A percentile compares a stretch with the other conserved stretches of the same genome.
Conservation (phyloP, 2,329 filamentous ascomycete species). For the Colletotrichum australisinense region DNA sequence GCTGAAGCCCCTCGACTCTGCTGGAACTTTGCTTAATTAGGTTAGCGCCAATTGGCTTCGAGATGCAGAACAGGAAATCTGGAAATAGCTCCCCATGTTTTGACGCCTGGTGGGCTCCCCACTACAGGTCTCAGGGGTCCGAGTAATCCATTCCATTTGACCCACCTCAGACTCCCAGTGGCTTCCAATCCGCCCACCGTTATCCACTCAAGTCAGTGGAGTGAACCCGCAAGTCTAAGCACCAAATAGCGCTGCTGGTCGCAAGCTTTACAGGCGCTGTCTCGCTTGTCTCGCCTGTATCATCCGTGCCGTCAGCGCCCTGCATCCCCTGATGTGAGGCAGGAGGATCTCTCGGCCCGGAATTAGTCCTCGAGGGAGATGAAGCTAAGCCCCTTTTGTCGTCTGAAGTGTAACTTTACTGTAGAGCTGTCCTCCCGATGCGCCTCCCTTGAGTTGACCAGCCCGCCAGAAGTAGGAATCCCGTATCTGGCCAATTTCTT, state of each 20-base stretch:
- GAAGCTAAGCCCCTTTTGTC: conserved; percentile 34
- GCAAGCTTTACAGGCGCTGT: conserved; percentile 22
- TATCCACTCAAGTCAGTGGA: conserved; percentile 2
- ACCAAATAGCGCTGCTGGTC: conserved; percentile 17
- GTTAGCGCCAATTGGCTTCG: not conserved
- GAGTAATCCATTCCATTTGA: not conserved
- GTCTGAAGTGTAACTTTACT: conserved; percentile 18
- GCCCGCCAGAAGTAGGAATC: conserved; percentile 23
- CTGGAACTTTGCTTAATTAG: not conserved
- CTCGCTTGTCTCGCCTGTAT: conserved; percentile 15
- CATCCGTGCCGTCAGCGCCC: conserved; percentile 12
- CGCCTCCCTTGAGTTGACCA: conserved; percentile 33
- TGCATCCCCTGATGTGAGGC: conserved; percentile 13
- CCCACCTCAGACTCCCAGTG: not conserved
- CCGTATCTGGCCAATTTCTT: conserved; percentile 35
- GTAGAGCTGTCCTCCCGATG: conserved; percentile 33
- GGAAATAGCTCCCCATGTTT: conserved; percentile 19
- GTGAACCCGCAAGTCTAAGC: conserved; percentile 9
- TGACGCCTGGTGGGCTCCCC: conserved; percentile 2
- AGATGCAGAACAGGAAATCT: not conserved
- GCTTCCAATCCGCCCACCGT: not conserved
- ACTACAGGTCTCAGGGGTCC: conserved; percentile 28
- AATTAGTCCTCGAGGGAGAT: conserved; percentile 28
- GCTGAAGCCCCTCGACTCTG: not conserved
- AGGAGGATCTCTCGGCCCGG: conserved; percentile 20